phyloP scores from a whole-genome alignment of 2,329 filamentous ascomycete species.

The Verticillium isaacii region DNA sequence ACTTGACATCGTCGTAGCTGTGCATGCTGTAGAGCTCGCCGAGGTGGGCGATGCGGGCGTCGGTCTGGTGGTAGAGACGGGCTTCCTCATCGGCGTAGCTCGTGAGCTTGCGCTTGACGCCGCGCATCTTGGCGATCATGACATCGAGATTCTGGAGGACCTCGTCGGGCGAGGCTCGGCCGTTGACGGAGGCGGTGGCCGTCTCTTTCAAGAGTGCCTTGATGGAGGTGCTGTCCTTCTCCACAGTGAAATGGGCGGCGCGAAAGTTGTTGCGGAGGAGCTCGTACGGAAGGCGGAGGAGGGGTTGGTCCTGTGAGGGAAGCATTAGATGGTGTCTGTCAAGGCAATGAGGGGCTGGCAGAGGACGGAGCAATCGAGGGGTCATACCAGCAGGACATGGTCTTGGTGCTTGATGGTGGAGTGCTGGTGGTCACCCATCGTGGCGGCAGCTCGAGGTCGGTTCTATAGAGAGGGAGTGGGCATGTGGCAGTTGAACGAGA shows the following conservation, averaged over 20 bases:
- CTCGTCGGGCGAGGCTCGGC: slow-evolving; percentile 58
- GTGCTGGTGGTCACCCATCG: slow-evolving; percentile 57
- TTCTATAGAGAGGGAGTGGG: neutral
- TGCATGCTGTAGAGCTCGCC: slow-evolving; percentile 75
- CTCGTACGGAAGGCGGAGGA: slow-evolving; percentile 88
- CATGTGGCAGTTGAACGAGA: neutral
- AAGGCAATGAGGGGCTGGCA: slow-evolving; percentile 3
- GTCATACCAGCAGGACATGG: slow-evolving; percentile 66
- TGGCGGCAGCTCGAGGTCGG: slow-evolving; percentile 10
- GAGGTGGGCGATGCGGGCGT: slow-evolving; percentile 74
- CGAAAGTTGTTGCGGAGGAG: slow-evolving; percentile 94
- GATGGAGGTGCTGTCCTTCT: slow-evolving; percentile 62
- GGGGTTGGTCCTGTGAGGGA: slow-evolving; percentile 72
- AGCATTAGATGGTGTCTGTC: neutral
- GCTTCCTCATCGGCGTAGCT: slow-evolving; percentile 74
- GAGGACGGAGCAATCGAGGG: neutral
- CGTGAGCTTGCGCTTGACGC: slow-evolving; percentile 81
- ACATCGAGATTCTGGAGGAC: slow-evolving; percentile 77
- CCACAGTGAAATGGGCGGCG: slow-evolving; percentile 70
- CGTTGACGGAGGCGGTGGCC: slow-evolving; percentile 62
- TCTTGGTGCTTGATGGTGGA: slow-evolving; percentile 69
- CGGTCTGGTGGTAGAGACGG: slow-evolving; percentile 68
- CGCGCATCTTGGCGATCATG: slow-evolving; percentile 81
- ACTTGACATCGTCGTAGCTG: slow-evolving; percentile 84
- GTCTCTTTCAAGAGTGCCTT: slow-evolving; percentile 58